Base-by-base conservation (phyloP, 2,329 filamentous ascomycete species). In the Curvularia verruculosa region DNA sequence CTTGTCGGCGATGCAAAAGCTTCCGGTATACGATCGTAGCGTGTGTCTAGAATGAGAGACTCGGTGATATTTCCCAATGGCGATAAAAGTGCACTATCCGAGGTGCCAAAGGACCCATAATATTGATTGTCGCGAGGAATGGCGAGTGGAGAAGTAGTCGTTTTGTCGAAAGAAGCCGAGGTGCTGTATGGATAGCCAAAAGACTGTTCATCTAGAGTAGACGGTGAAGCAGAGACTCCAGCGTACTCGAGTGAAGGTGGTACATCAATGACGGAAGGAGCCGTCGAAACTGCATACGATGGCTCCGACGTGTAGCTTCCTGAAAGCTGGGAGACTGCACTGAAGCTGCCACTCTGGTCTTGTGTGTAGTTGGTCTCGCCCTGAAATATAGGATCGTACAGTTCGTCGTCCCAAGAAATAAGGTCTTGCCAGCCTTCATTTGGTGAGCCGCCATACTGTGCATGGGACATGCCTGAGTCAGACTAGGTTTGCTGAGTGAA, bases 361-460 rank as follows among this genome's bases (percentile, higher is more conserved):
- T 43, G 54, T 1, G 60, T 54, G 40, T 65, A 65, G 24, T 54
- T 57, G 12, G 48, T 49, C 45, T 70, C 65, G 41, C 59, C 61
- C 24, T 66, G 64, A 55, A 69, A 74, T 29, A 72, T 53, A 9
- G 69, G 62, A 49, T 73, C 66, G 49, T 61, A 67, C n/a, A 71
- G 15, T 36, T 72, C 69, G 6, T 63, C 72, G 29, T 72, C 66
- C 71, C 69, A 74, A 12, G 55, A 59, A 41, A 75, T 53, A 6
- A 74, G 49, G 19, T 71, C 68, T 49, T 73, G 61, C 72, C 72
- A 75, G 36, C 58, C 59, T 52, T 71, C 71, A 19, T 49, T 51
- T 6, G 66, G 54, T 21, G 68, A 61, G 12, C 55, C 54, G 19
- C 31, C 52, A 21, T 69, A 63, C 34, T 52, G 60, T 24, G 57